A percentile compares a stretch with the other conserved stretches of the same genome.
phyloP scores from a whole-genome alignment of 768 basidiomycete genomes.

The Naganishia randhawae region DNA sequence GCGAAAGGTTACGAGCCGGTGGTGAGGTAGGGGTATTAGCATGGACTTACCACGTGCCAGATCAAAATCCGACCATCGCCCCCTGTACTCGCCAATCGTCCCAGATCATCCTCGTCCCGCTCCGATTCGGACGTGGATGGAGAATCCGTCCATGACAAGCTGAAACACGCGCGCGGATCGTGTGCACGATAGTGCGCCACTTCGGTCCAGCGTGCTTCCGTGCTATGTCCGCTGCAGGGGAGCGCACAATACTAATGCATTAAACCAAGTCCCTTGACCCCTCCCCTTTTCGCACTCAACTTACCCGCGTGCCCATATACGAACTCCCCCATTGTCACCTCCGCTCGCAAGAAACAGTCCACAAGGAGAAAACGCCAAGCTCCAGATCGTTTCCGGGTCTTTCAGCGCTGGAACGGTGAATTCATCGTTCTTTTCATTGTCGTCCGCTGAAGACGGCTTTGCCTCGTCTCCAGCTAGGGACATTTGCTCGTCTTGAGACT shows the following conservation, averaged over 20 bases:
- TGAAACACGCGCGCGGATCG: conserved; percentile 23
- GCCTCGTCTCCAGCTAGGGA: conserved; percentile 23
- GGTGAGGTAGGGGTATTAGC: no score
- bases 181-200: conserved; percentile 55
- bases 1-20: no score
- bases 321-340: conserved; percentile 77
- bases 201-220: conserved; percentile 50
- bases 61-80: conserved; percentile 79
- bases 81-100: conserved; percentile 79
- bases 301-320: conserved; percentile 70
- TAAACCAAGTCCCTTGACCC: background rate
- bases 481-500: conserved; percentile 29
- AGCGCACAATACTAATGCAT: background rate
- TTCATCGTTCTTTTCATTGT: conserved; percentile 30
- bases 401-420: conserved; percentile 42
- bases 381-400: conserved; percentile 76
- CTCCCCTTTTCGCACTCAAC: conserved; percentile 20
- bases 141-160: conserved; percentile 55
- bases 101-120: conserved; percentile 52
- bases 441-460: conserved; percentile 22
- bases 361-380: conserved; percentile 70
- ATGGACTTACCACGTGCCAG: conserved; percentile 62
- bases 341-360: conserved; percentile 79
- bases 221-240: conserved; percentile 27
- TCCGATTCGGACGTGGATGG: conserved; percentile 57